Percentiles rank a stretch among this genome's conserved stretches.
phyloP scores from a whole-genome alignment of 768 basidiomycete genomes.

The Suillus ampliporus region DNA sequence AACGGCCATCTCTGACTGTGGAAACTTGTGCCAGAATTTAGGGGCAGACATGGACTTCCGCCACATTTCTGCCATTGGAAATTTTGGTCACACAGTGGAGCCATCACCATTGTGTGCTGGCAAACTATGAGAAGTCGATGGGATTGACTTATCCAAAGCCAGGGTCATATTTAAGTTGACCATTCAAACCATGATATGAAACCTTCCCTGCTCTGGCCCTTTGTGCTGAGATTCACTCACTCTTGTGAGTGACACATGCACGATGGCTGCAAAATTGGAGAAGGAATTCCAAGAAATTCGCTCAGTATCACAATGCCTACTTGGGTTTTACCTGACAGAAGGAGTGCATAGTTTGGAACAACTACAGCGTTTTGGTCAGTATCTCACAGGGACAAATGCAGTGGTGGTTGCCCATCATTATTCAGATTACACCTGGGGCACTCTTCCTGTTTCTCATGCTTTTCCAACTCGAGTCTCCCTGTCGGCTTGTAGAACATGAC shows the following conservation, averaged over 20 bases:
- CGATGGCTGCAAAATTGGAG: constrained; percentile 23
- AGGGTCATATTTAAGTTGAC: neutral
- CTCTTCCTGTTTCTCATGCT: constrained; percentile 42
- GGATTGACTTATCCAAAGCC: neutral
- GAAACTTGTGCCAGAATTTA: too few relatives aligned
- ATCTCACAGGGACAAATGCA: constrained; percentile 34
- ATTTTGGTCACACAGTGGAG: too few relatives aligned
- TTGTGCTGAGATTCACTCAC: neutral
- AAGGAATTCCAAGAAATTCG: constrained; percentile 25
- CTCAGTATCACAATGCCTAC: constrained; percentile 40
- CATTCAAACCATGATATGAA: neutral
- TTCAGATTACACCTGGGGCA: constrained; percentile 46
- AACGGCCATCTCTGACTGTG: too few relatives aligned
- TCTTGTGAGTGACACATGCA: neutral
- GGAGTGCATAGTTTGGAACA: constrained; percentile 38
- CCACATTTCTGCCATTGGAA: too few relatives aligned
- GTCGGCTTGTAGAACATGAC: constrained; percentile 44
- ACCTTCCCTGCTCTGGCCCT: neutral
- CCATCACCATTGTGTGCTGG: too few relatives aligned
- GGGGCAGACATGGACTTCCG: too few relatives aligned
- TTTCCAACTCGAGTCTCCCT: constrained; percentile 47
- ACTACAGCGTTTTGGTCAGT: constrained; percentile 35
- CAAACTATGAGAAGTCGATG: neutral
- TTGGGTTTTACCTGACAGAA: constrained; percentile 17
- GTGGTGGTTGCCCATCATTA: constrained; percentile 44